These are phyloP conservation scores for Anthostomella pinea DNA, from an alignment of 2,329 filamentous ascomycete species.

Conservation along the genomic window DNA sequence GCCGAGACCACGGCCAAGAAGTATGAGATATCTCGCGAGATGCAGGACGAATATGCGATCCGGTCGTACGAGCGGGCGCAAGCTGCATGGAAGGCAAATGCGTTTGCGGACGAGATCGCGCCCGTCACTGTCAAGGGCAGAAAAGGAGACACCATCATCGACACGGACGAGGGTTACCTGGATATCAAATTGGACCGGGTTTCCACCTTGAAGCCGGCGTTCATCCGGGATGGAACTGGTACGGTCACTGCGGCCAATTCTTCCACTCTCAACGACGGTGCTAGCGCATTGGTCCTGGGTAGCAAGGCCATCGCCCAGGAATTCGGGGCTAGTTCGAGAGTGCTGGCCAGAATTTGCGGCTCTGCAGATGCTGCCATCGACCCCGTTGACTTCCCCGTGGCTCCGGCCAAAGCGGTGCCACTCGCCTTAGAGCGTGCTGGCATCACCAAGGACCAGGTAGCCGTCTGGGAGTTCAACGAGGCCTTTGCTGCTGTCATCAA, in stretches of 20 bases:
- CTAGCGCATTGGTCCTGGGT: slow-evolving; percentile 81
- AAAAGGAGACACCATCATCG: slow-evolving; percentile 78
- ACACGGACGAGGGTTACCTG: slow-evolving; percentile 84
- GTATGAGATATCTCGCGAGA: slow-evolving; percentile 72
- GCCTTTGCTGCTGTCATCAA: slow-evolving; percentile 95
- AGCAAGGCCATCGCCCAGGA: slow-evolving; percentile 77
- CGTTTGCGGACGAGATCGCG: slow-evolving; percentile 86
- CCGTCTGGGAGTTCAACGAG: slow-evolving; percentile 98
- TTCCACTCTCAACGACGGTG: slow-evolving; percentile 92
- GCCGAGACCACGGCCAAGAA: slow-evolving; percentile 94
- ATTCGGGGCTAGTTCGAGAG: slow-evolving; percentile 73
- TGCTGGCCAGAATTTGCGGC: slow-evolving; percentile 81
- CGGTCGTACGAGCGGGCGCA: slow-evolving; percentile 86
- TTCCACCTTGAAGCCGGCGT: slow-evolving; percentile 83
- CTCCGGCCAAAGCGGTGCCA: slow-evolving; percentile 87
- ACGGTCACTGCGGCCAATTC: slow-evolving; percentile 94
- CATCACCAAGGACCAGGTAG: slow-evolving; percentile 86
- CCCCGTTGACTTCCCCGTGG: slow-evolving; percentile 90
- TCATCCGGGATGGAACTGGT: slow-evolving; percentile 78
- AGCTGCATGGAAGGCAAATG: slow-evolving; percentile 77
- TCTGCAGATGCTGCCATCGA: slow-evolving; percentile 89
- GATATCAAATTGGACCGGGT: slow-evolving; percentile 87
- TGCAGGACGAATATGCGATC: slow-evolving; percentile 90
- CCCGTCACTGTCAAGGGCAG: slow-evolving; percentile 80
- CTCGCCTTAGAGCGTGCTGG: slow-evolving; percentile 85